Conservation (phyloP, 139 green algal species). For the Chlamydomonas schloesseri region DNA sequence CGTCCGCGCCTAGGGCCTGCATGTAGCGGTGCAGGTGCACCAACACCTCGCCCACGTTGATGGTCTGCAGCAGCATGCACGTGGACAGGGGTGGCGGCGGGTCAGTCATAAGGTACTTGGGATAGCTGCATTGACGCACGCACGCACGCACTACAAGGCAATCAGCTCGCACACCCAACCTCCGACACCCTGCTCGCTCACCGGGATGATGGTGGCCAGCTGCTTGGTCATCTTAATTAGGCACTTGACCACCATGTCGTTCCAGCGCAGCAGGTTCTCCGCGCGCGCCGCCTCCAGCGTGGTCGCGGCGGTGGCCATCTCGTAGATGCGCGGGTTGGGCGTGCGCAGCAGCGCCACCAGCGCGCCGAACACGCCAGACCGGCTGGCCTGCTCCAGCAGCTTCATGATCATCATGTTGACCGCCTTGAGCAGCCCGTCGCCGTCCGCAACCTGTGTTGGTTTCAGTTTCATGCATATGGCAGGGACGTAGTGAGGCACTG, state of each 20-base stretch:
- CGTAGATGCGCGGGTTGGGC: slow-evolving; percentile 42
- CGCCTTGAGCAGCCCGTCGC: slow-evolving; percentile 73
- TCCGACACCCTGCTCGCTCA: slow-evolving; percentile 19
- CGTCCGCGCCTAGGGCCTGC: slow-evolving; percentile 85
- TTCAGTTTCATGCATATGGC: background rate
- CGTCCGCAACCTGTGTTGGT: slow-evolving; percentile 42
- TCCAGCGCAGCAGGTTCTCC: slow-evolving; percentile 60
- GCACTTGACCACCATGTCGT: slow-evolving; percentile 96
- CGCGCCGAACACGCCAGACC: slow-evolving; percentile 77
- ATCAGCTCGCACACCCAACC: too few relatives aligned
- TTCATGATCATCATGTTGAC: slow-evolving; percentile 97
- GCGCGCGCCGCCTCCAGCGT: background rate
- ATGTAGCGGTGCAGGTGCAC: slow-evolving; percentile 93
- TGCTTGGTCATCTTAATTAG: slow-evolving; percentile 97
- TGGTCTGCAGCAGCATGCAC: slow-evolving; percentile 53
- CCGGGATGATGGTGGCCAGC: slow-evolving; percentile 63
- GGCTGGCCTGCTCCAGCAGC: slow-evolving; percentile 88
- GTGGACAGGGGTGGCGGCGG: too few relatives aligned
- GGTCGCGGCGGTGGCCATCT: background rate
- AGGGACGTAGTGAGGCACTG: too few relatives aligned
- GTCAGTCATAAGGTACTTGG: too few relatives aligned
- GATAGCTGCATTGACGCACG: too few relatives aligned
- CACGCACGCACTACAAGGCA: too few relatives aligned
- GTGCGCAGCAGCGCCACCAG: slow-evolving; percentile 83
- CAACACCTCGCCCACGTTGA: slow-evolving; percentile 86